These are phyloP conservation scores for Carallia pectinifolia DNA, from an alignment of 345 rosid genomes.

Conservation along the genomic window DNA sequence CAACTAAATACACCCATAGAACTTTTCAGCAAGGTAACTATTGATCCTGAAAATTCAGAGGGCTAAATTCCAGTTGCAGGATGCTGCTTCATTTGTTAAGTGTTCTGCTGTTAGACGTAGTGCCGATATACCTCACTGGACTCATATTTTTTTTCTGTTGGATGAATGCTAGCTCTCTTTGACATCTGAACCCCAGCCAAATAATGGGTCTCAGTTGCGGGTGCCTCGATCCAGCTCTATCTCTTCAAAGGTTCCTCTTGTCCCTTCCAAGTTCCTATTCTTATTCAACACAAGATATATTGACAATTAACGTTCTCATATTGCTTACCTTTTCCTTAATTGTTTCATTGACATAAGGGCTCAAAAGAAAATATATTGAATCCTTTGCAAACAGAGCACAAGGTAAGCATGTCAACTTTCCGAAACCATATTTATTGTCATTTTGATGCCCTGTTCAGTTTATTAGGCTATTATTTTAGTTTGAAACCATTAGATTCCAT, in stretches of 20 bases:
- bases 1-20: slow-evolving; percentile 67
- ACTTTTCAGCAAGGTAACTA: slow-evolving; percentile 80
- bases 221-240: slow-evolving; percentile 35
- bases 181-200: slow-evolving; percentile 52
- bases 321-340: slow-evolving; percentile 19
- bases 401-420: slow-evolving; percentile 40
- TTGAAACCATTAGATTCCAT: background rate
- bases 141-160: slow-evolving; percentile 2
- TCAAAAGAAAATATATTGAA: slow-evolving; percentile 83
- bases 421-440: background rate
- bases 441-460: background rate
- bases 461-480: background rate
- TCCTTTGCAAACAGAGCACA: slow-evolving; percentile 52
- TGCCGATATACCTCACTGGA: background rate
- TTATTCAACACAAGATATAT: background rate
- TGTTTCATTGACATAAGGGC: slow-evolving; percentile 56
- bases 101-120: background rate
- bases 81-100: background rate
- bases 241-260: slow-evolving; percentile 49
- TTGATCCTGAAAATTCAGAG: background rate
- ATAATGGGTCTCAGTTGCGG: slow-evolving; percentile 40
- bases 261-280: background rate
- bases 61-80: slow-evolving; percentile 1
- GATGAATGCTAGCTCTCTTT: slow-evolving; percentile 56
- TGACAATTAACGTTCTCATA: slow-evolving; percentile 3